These are phyloP conservation scores for Medicago lupulina DNA, from an alignment of 306 rosid genomes.

Conservation along the genomic window DNA sequence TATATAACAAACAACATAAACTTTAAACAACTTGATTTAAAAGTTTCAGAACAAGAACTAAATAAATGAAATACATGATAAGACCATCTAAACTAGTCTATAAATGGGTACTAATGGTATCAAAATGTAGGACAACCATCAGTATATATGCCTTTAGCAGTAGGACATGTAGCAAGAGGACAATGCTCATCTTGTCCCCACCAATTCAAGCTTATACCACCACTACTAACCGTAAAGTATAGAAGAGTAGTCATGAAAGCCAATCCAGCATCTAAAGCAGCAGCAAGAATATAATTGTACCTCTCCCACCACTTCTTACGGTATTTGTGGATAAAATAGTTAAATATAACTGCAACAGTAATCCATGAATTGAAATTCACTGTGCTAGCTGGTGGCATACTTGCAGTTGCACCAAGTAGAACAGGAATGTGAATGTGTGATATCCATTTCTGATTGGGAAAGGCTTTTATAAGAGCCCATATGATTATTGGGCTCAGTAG, in stretches of 20 bases:
- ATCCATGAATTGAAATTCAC: conserved; percentile 80
- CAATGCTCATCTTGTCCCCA: conserved; percentile 73
- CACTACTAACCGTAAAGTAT: conserved; percentile 50
- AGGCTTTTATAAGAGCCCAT: conserved; percentile 58
- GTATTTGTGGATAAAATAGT: conserved; percentile 60
- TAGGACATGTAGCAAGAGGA: conserved; percentile 59
- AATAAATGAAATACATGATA: no score
- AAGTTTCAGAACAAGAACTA: background rate
- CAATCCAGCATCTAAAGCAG: conserved; percentile 76
- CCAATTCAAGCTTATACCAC: conserved; percentile 43
- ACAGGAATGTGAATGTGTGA: conserved; percentile 72
- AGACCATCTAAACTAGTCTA: background rate
- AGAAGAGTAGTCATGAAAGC: conserved; percentile 70
- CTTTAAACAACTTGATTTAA: no score
- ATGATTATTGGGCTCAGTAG: conserved; percentile 58
- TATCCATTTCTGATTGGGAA: conserved; percentile 65
- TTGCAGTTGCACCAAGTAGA: conserved; percentile 64
- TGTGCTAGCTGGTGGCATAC: conserved; percentile 73
- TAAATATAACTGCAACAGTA: conserved; percentile 55
- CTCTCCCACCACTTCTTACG: conserved; percentile 75
- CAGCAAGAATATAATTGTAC: conserved; percentile 74
- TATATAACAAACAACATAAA: background rate
- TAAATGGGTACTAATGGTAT: background rate
- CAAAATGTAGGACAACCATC: conserved; percentile 60
- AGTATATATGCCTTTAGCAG: conserved; percentile 58